Evolutionary conservation across 495 filamentous ascomycete genomes (phyloP).

Genomic region (Oleoguttula mirabilis): DNA sequence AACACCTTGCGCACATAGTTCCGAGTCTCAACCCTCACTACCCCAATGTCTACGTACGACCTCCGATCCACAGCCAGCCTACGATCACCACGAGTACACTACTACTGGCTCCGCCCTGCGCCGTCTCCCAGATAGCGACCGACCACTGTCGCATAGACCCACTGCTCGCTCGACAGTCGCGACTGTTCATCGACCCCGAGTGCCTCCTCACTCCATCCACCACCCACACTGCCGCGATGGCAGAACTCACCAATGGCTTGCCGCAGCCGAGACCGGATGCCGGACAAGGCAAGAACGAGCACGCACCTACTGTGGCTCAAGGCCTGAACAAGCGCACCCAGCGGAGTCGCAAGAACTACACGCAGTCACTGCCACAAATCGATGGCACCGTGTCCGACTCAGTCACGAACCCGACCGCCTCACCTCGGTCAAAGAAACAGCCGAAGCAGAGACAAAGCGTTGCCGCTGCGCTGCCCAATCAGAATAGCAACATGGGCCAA

Average conservation of each 20-base stretch:
- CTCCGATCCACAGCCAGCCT: not conserved
- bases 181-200: no score
- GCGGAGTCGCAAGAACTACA: not conserved
- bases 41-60: not conserved
- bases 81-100: no score
- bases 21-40: not conserved
- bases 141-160: no score
- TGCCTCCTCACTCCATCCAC: no score
- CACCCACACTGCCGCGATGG: no score
- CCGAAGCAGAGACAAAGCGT: constrained; percentile 13
- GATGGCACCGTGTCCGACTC: constrained; percentile 19
- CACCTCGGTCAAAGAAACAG: constrained; percentile 7
- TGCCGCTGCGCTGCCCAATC: not conserved
- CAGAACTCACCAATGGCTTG: no score
- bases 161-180: no score
- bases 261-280: no score
- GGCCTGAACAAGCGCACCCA: constrained; percentile 4
- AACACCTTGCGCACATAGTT: not conserved
- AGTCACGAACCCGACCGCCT: constrained; percentile 5
- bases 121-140: no score
- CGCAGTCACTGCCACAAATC: not conserved
- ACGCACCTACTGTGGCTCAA: not conserved
- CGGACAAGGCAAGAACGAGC: no score
- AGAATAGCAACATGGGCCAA: not conserved
- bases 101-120: no score